phyloP scores from a whole-genome alignment of 179 eudicot species.

The Nepenthes alata region DNA sequence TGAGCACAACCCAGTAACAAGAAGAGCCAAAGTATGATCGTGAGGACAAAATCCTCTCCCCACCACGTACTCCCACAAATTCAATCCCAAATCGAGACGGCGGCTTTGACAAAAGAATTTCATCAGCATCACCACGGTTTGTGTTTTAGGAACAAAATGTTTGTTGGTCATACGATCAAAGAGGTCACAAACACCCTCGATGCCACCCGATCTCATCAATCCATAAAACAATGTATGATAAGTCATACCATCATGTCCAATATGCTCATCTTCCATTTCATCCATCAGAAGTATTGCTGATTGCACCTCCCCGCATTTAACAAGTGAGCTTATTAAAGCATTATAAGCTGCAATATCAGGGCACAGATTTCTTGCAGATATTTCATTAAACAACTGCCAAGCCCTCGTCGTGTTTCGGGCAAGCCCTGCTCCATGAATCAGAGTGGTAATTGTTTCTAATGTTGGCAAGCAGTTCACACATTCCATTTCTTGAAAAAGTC shows the following conservation, averaged over 20 bases:
- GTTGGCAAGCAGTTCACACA: constrained; percentile 31
- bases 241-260: constrained; percentile 47
- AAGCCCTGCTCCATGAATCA: constrained; percentile 89
- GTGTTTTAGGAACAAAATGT: constrained; percentile 54
- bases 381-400: constrained; percentile 53
- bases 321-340: constrained; percentile 57
- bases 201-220: constrained; percentile 38
- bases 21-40: constrained; percentile 67
- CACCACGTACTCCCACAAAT: constrained; percentile 57
- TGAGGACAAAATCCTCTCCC: constrained; percentile 79
- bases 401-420: constrained; percentile 47
- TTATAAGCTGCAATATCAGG: constrained; percentile 72
- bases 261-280: constrained; percentile 52
- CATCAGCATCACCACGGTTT: constrained; percentile 75
- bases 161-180: constrained; percentile 38
- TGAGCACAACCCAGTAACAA: constrained; percentile 63
- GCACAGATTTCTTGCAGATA: constrained; percentile 29
- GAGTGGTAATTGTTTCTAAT: constrained; percentile 61
- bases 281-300: constrained; percentile 49
- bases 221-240: constrained; percentile 63
- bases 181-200: constrained; percentile 39
- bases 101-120: constrained; percentile 55
- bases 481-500: constrained; percentile 77
- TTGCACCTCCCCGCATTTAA: constrained; percentile 40
- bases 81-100: constrained; percentile 45